Base-by-base conservation (phyloP, 73 alveolate genomes). In the Paramecium caudatum region DNA sequence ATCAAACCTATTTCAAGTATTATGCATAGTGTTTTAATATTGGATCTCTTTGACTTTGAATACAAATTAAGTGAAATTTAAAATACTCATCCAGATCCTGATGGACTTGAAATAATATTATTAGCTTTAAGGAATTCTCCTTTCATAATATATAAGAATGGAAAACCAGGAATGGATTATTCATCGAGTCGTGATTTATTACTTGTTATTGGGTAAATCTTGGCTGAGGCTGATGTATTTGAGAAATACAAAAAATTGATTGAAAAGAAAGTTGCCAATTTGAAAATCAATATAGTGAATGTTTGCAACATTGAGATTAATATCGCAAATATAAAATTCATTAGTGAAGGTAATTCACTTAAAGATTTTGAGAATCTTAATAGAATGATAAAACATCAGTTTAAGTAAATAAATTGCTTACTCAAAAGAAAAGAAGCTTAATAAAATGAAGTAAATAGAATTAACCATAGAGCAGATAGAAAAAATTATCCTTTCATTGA, bases 131-230 rank as follows among this genome's bases (percentile, higher is more conserved):
- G 88, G 30, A 74, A 74, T 37, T 27, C 55, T 12, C 47, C 55
- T 21, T 74, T 74, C 41, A 74, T 74, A 1, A 37, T 43, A 13
- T 41, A 74, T 23, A 74, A 74, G 50, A 74, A 74, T 74, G 88
- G 69, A 16, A 74, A 74, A 19, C 88, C 69, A 15, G 88, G 88
- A 74, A 74, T 74, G 88, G 68, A 41, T 74, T 41, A 74, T 74
- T 74, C 88, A 19, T 74, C 88, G 19, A 74, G 70, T 43, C 1
- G 69, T 19, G 70, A 74, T 45, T 21, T 74, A 5, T 27, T 74
- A 6, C 32, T 74, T 13, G 32, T 41, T 39, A 30, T 74, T 43
- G 88, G 88, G 15, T 19, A 74, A 19, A 74, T 74, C 6, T 45
- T 74, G 32, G 70, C 88, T 8, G 88, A 74, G 32, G 21, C 62